Evolutionary conservation across 495 filamentous ascomycete genomes (phyloP).

Genomic region (Penicillium cinerascens): DNA sequence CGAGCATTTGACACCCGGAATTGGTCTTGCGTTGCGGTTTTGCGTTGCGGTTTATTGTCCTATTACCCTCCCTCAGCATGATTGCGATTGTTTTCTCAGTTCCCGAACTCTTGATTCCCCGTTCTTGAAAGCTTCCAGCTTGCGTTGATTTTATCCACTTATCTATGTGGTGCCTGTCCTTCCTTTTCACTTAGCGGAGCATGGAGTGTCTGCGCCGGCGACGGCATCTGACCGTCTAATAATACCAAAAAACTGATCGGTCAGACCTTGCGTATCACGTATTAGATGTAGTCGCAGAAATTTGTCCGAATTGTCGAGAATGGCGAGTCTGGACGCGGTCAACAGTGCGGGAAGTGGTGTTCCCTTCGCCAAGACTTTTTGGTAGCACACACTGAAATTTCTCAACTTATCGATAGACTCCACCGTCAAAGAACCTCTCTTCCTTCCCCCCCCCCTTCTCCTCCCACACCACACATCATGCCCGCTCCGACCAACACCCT

Average conservation of each 20-base stretch:
- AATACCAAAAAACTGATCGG: background rate
- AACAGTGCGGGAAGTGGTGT: slow-evolving; percentile 8
- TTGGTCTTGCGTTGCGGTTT: slow-evolving; percentile 1
- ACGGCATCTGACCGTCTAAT: slow-evolving; percentile 3
- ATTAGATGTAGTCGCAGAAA: background rate
- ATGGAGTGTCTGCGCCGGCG: slow-evolving; percentile 1
- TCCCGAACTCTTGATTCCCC: slow-evolving; percentile 23
- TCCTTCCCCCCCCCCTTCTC: slow-evolving; percentile 20
- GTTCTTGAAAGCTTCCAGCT: slow-evolving; percentile 8
- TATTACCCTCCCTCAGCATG: slow-evolving; percentile 18
- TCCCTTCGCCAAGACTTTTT: slow-evolving; percentile 44
- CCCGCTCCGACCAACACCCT: slow-evolving; percentile 56
- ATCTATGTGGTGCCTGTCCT: slow-evolving; percentile 20
- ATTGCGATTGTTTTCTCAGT: slow-evolving; percentile 7
- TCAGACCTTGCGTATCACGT: background rate
- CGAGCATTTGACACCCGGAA: background rate
- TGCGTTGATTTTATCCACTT: slow-evolving; percentile 17
- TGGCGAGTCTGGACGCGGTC: background rate
- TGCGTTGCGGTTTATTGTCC: slow-evolving; percentile 1
- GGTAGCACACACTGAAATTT: slow-evolving; percentile 49
- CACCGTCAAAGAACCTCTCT: slow-evolving; percentile 40
- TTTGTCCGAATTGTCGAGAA: background rate
- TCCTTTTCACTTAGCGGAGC: slow-evolving; percentile 18
- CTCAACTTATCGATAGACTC: slow-evolving; percentile 43
- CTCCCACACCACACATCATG: slow-evolving; percentile 38